Evolutionary conservation across 2,329 filamentous ascomycete species (phyloP), one percentile per base, ranked within the genome.

Genomic region (Volutella citrinella): DNA sequence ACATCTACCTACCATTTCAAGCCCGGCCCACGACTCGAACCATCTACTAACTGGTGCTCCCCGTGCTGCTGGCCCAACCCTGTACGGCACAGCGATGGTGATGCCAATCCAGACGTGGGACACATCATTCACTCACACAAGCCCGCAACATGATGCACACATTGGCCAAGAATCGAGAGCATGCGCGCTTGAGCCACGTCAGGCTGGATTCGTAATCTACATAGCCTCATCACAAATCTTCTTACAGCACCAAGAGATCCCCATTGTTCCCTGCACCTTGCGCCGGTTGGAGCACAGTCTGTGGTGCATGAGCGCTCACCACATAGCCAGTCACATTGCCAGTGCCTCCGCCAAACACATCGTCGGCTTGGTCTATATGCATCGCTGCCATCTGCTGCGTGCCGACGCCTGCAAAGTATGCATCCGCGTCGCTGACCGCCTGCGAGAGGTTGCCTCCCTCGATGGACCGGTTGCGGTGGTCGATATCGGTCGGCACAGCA

Each of bases 401-500:
- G 2, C 82, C 81, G n/a, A 89, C 71, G 27, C 80, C 84, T 12
- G 85, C 82, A 62, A 96, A 97, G 63, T 95, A 96, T 12, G 83
- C 80, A 55, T 96, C 91, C 9, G 90, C 91, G 34, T 93, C 89
- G 52, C 75, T 85, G 21, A 94, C 80, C 2, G 88, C 88, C 17
- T 80, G 78, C 5, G 78, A 72, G 37, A 89, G 70, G 52, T 82
- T 74, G 6, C 67, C 55, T 30, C 59, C 51, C 25, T 53, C 53
- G 38, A 56, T 53, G 27, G 43, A 47, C 15, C 60, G 56, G 25
- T 50, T 67, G 43, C 67, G 64, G 19, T 66, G 60, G 36, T 74
- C 68, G 10, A 76, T 65, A 27, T 74, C 68, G 5, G 69, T 68
- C 5, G 74, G 60, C 54, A 75, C 70, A 1, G 65, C 68, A 28